Conservation (phyloP, 768 basidiomycete genomes). For the Scleroderma bovista region DNA sequence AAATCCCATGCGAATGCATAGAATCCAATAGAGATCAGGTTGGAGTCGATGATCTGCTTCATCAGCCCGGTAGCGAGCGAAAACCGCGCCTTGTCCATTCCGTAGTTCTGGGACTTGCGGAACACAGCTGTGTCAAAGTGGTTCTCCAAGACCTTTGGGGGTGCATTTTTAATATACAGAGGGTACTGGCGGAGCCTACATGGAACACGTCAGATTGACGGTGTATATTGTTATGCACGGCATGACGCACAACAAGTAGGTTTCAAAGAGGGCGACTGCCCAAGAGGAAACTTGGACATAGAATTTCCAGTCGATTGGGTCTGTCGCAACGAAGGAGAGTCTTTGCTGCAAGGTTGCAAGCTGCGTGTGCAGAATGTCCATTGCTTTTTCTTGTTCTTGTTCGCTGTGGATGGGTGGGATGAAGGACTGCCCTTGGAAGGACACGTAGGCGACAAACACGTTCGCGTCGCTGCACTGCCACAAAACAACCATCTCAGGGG, state of each 20-base stretch:
- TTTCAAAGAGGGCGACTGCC: conserved; percentile 78
- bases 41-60: conserved; percentile 66
- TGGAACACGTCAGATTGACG: background rate
- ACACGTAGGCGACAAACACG: too few species aligned
- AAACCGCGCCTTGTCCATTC: conserved; percentile 84
- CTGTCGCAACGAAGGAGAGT: conserved; percentile 66
- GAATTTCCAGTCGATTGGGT: conserved; percentile 74
- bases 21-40: conserved; percentile 67
- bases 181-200: conserved; percentile 77
- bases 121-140: conserved; percentile 72
- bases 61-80: conserved; percentile 68
- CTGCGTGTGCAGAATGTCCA: conserved; percentile 60
- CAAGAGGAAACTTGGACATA: conserved; percentile 79
- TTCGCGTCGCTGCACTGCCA: too few species aligned
- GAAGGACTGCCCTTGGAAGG: too few species aligned
- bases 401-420: too few species aligned
- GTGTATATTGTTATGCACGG: background rate
- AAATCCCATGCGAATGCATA: conserved; percentile 79
- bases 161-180: conserved; percentile 68
- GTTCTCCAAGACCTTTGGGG: conserved; percentile 60
- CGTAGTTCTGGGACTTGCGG: conserved; percentile 88
- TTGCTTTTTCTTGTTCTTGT: conserved; percentile 14
- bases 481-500: too few species aligned
- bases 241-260: conserved; percentile 71
- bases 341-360: conserved; percentile 52